These are phyloP conservation scores for Adansonia madagascariensis DNA, from an alignment of 441 rosid species.

Conservation along the genomic window DNA sequence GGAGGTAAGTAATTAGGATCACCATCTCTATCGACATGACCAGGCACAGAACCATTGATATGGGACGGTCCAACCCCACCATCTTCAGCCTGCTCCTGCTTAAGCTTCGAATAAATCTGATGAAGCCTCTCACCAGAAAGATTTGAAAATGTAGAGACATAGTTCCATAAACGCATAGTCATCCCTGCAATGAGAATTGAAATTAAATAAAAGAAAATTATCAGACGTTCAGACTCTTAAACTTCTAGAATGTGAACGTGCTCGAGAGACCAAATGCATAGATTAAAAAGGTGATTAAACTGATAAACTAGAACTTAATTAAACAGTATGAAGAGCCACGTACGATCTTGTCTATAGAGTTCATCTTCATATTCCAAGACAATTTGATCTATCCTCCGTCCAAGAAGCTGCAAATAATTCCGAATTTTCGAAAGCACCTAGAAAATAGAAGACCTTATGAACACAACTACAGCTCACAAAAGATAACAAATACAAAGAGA, in stretches of 20 bases:
- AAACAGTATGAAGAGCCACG: constrained; percentile 34
- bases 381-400: constrained; percentile 79
- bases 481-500: neutral
- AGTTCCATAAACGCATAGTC: constrained; percentile 89
- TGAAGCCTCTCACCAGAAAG: constrained; percentile 83
- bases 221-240: neutral
- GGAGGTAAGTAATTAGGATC: constrained; percentile 50
- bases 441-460: constrained; percentile 13
- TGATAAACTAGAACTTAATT: neutral
- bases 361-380: constrained; percentile 74
- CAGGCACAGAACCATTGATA: constrained; percentile 55
- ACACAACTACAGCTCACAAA: constrained; percentile 6
- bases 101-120: constrained; percentile 92
- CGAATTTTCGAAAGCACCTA: constrained; percentile 95
- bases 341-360: constrained; percentile 83
- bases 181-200: constrained; percentile 61
- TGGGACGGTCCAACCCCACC: constrained; percentile 77
- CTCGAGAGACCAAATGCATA: neutral
- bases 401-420: constrained; percentile 88
- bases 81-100: constrained; percentile 78
- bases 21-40: constrained; percentile 44
- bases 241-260: neutral
- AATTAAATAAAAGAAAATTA: constrained; percentile 16
- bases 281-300: neutral
- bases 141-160: constrained; percentile 93